Evolutionary conservation across 1,284 basidiomycete genomes (phyloP).

Genomic region (Trichosporon faecale): DNA sequence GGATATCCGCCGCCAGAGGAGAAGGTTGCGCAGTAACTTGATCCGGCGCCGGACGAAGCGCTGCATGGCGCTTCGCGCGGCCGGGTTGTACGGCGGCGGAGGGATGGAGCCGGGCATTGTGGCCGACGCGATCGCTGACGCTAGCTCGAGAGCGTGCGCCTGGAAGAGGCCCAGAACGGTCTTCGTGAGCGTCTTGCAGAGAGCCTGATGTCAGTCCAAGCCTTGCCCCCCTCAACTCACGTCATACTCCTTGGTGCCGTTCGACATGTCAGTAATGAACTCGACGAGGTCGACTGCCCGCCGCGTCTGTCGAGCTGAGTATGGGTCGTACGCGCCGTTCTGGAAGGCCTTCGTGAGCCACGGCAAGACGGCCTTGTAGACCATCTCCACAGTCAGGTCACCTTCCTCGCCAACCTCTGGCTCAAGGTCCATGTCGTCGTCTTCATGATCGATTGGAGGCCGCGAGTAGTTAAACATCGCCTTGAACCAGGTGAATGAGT

Average conservation of each 20-base stretch:
- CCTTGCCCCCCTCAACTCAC: slow-evolving; percentile 54
- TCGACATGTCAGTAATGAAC: slow-evolving; percentile 73
- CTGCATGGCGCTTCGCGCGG: slow-evolving; percentile 66
- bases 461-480: slow-evolving; percentile 74
- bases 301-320: slow-evolving; percentile 66
- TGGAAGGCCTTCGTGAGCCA: slow-evolving; percentile 67
- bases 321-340: slow-evolving; percentile 74
- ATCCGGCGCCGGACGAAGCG: slow-evolving; percentile 66
- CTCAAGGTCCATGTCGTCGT: slow-evolving; percentile 52
- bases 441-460: slow-evolving; percentile 47
- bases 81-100: slow-evolving; percentile 67
- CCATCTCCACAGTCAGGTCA: slow-evolving; percentile 82
- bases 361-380: slow-evolving; percentile 77
- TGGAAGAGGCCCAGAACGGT: slow-evolving; percentile 63
- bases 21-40: slow-evolving; percentile 70
- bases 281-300: slow-evolving; percentile 71
- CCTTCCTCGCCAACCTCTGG: slow-evolving; percentile 73
- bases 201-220: slow-evolving; percentile 53
- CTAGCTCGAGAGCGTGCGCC: slow-evolving; percentile 58
- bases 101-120: slow-evolving; percentile 46
- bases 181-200: slow-evolving; percentile 69
- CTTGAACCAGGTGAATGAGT: slow-evolving; percentile 79
- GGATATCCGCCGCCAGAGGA: slow-evolving; percentile 71
- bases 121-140: slow-evolving; percentile 46
- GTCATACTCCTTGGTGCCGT: slow-evolving; percentile 62